Percentiles rank a stretch among this genome's conserved stretches.
These are phyloP conservation scores for Saccharomycopsis hybrid DNA, from an alignment of 1,139 yeast genomes.

Conservation along the genomic window DNA sequence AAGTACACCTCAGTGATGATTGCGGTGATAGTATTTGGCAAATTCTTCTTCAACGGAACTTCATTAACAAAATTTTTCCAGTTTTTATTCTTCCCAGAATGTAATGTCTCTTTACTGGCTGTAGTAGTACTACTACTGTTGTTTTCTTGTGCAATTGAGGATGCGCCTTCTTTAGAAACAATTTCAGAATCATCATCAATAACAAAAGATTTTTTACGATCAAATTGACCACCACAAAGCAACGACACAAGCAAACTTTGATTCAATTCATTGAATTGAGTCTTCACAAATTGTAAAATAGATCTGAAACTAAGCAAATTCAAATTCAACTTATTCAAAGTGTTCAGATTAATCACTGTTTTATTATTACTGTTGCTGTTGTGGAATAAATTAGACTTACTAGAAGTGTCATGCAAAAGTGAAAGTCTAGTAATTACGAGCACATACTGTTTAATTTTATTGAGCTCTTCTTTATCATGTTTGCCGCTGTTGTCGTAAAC, in stretches of 20 bases:
- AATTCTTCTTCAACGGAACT: constrained; percentile 53
- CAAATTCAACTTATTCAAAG: constrained; percentile 11
- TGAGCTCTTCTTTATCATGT: too few relatives aligned
- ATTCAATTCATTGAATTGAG: constrained; percentile 46
- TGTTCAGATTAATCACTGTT: constrained; percentile 1
- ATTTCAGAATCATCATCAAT: too few relatives aligned
- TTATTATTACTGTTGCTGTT: too few relatives aligned
- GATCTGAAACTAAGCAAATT: constrained; percentile 58
- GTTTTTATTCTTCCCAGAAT: constrained; percentile 33
- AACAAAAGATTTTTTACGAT: constrained; percentile 22
- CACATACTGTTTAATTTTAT: constrained; percentile 31
- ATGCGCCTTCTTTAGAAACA: too few relatives aligned
- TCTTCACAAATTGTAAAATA: constrained; percentile 48
- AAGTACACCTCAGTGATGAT: constrained; percentile 33
- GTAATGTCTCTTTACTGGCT: too few relatives aligned
- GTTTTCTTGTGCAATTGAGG: too few relatives aligned
- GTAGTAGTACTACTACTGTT: too few relatives aligned
- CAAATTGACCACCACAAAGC: constrained; percentile 48
- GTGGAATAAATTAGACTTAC: too few relatives aligned
- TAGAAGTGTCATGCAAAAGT: constrained; percentile 33
- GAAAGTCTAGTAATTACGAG: constrained; percentile 52
- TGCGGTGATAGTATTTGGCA: constrained; percentile 37
- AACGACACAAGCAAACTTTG: constrained; percentile 49
- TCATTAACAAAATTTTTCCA: constrained; percentile 55
- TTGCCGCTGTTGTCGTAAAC: too few relatives aligned